Base-by-base conservation (phyloP, 73 alveolate species). In the Tetrahymena malaccensis region DNA sequence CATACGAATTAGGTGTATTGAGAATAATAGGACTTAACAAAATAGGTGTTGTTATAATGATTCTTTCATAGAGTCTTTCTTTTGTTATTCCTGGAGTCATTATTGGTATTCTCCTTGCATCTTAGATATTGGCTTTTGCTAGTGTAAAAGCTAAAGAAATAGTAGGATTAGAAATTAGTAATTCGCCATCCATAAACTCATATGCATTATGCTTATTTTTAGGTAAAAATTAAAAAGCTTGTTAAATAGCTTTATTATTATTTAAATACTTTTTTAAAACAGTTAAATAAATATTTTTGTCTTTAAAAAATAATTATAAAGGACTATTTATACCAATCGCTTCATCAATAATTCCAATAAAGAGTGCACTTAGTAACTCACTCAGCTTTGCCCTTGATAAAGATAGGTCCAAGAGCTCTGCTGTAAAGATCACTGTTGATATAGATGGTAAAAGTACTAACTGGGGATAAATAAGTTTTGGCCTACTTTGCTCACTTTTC, bases 401-500 rank as follows among this genome's bases (percentile, higher is more conserved):
- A 85, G 35, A 93, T 25, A 95, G 98, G 83, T 96, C 98, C 13
- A 97, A 97, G 43, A 94, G 97, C 15, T 37, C 97, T 43, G 99
- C 99, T 50, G 97, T 98, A 3, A 95, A 93, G 35, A 94, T 94
- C 25, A 55, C 83, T 2, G 84, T 95, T 5, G 96, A 94, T 94
- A 27, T 85, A 21, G 85, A 38, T 19, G 96, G 96, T 19, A 95
- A 85, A 13, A 43, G 43, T 19, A 58, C 44, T 25, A 95, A 95
- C 33, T 93, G 96, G 96, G 96, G 96, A 3, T 38, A 55, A 34
- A 94, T 93, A 16, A 85, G 94, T 34, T 99, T 98, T 94, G 99
- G 99, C 10, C 84, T 97, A 10, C 93, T 99, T 25, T 96, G 99
- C 38, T 98, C 98, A 34, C 94, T 99, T 43, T 98, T 98, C 96